These are phyloP conservation scores for Eimeria necatrix DNA, from an alignment of 169 alveolate species.

Conservation along the genomic window DNA sequence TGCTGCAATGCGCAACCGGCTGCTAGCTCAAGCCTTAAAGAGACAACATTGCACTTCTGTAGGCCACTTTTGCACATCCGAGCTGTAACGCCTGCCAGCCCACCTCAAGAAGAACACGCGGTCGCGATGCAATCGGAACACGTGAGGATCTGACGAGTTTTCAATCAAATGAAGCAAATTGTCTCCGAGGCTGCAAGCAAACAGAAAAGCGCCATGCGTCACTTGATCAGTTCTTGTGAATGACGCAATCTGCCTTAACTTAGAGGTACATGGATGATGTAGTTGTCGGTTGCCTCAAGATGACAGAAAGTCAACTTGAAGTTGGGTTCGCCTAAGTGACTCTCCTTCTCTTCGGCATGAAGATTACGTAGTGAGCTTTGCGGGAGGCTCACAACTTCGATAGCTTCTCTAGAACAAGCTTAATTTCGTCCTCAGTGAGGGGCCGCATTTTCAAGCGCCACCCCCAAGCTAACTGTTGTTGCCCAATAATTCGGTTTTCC, in stretches of 20 bases:
- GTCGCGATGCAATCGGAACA: slow-evolving; percentile 92
- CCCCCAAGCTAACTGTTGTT: not conserved
- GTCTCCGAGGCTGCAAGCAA: slow-evolving; percentile 87
- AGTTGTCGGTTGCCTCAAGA: too few species aligned
- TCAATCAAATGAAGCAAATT: slow-evolving; percentile 92
- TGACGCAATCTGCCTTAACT: too few species aligned
- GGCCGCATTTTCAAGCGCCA: slow-evolving; percentile 89
- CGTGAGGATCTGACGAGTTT: slow-evolving; percentile 91
- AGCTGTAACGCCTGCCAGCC: not conserved
- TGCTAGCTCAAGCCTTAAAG: too few species aligned
- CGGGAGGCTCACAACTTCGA: slow-evolving; percentile 84
- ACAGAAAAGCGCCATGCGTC: not conserved
- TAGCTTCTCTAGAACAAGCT: slow-evolving; percentile 90
- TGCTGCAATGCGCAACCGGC: too few species aligned
- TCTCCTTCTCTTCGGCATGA: too few species aligned
- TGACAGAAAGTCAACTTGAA: too few species aligned
- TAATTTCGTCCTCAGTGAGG: slow-evolving; percentile 93
- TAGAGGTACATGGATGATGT: too few species aligned
- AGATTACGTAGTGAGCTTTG: not conserved
- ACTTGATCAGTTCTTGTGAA: not conserved
- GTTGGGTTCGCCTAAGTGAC: too few species aligned
- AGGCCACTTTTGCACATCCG: too few species aligned
- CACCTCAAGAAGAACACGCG: slow-evolving; percentile 91
- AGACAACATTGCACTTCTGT: too few species aligned
- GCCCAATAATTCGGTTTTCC: too few species aligned